These are phyloP conservation scores for Podaxis sp. DNA, from an alignment of 768 basidiomycete genomes.

Conservation along the genomic window DNA sequence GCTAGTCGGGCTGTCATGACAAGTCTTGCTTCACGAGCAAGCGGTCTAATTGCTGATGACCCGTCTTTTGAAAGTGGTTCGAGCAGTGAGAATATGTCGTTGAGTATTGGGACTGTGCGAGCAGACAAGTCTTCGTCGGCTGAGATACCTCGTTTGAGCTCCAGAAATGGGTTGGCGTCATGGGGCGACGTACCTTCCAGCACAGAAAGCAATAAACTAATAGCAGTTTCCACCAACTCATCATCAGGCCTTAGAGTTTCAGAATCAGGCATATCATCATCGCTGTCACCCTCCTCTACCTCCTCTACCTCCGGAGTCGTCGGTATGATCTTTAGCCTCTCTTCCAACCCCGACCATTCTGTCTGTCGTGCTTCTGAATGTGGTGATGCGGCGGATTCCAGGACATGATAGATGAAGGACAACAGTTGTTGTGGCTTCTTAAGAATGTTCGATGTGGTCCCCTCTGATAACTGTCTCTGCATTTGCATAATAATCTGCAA, in stretches of 20 bases:
- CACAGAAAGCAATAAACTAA: conserved; percentile 80
- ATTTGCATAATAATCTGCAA: conserved; percentile 84
- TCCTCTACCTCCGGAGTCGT: conserved; percentile 39
- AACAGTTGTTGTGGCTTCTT: conserved; percentile 71
- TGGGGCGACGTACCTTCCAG: conserved; percentile 68
- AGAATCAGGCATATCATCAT: conserved; percentile 50
- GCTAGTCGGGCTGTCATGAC: conserved; percentile 82
- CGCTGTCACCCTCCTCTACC: conserved; percentile 54
- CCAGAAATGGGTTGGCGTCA: background rate
- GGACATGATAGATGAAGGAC: conserved; percentile 78
- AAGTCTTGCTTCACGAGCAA: conserved; percentile 79
- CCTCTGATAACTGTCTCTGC: conserved; percentile 64
- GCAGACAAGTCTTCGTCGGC: conserved; percentile 63
- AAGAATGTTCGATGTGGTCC: conserved; percentile 56
- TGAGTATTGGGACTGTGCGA: conserved; percentile 59
- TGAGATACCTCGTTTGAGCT: conserved; percentile 19
- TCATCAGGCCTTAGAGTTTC: conserved; percentile 45
- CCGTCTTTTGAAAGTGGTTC: conserved; percentile 52
- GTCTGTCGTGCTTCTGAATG: conserved; percentile 24
- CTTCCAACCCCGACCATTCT: conserved; percentile 8
- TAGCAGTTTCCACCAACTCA: conserved; percentile 73
- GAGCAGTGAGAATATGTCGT: conserved; percentile 69
- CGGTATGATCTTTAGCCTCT: conserved; percentile 26
- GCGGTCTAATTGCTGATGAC: conserved; percentile 47
- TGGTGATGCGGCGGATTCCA: conserved; percentile 45